Base-by-base conservation (phyloP, 805 yeast genomes). In the Spathaspora hagerdaliae region DNA sequence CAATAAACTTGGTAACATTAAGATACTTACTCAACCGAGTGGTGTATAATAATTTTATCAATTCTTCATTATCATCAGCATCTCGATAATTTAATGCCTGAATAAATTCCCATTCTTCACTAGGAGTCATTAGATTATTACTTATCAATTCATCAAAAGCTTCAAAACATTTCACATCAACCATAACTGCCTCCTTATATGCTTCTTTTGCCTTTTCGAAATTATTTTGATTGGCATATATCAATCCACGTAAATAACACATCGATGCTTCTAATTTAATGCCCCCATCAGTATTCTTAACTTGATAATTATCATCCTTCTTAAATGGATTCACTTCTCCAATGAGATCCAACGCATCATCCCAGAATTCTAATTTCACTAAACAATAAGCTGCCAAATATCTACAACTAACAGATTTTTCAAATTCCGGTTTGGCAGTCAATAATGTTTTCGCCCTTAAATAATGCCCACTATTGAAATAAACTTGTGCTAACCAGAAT, bases 401-500 rank as follows among this genome's bases (percentile, higher is more conserved):
- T 34, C 94, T 68, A 63, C 97, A 90, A 53, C 86, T 78, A 3
- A 87, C 83, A 38, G 85, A 78, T 45, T 72, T 64, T 49, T 81
- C 78, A 52, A 75, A 80, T 44, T 75, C 79, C 0, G 74, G 67
- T 31, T 75, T 71, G 11, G 79, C 75, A 13, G 80, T 65, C 15
- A 92, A 71, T 36, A 91, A 64, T 51, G 82, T 83, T 43, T 89
- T 78, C 1, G 96, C 97, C 31, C 97, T 73, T 36, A 83, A 75
- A 63, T 81, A 90, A 58, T 86, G 80, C 9, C 92, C 92, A 45
- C 80, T 81, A 45, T 82, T 72, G 62, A 81, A 88, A 61, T 85
- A 82, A 5, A 87, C 96, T 67, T 92, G 97, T 0, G 96, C 97
- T 29, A 92, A 73, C 97, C 97, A 91, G 63, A 89, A 92, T 9